Conservation (phyloP, 2,329 filamentous ascomycete genomes). For the Neofusicoccum sp. region DNA sequence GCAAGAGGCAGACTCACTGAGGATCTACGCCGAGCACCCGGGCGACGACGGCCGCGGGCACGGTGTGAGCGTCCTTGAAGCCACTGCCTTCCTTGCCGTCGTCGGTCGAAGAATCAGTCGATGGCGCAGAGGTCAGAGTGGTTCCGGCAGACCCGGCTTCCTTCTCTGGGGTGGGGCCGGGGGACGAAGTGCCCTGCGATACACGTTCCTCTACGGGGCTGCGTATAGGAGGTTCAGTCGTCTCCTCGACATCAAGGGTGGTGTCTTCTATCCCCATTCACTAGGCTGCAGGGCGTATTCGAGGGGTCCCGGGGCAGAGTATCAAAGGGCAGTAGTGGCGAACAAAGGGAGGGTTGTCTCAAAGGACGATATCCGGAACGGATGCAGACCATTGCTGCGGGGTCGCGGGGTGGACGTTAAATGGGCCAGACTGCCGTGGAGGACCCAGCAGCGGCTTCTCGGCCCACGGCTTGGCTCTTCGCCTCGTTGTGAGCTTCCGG, state of each 20-base stretch:
- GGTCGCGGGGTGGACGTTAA: conserved; percentile 11
- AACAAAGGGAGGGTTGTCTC: conserved; percentile 1
- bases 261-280: conserved; percentile 44
- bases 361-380: conserved; percentile 11
- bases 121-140: conserved; percentile 8
- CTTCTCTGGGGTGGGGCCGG: not conserved
- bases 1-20: conserved; percentile 25
- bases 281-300: conserved; percentile 21
- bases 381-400: not conserved
- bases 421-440: conserved; percentile 1
- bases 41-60: conserved; percentile 36
- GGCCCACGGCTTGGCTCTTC: conserved; percentile 4
- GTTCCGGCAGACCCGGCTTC: not conserved
- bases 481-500: conserved; percentile 2
- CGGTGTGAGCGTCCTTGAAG: conserved; percentile 36
- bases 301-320: conserved; percentile 11
- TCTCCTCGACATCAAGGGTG: conserved; percentile 39
- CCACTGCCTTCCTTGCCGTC: conserved; percentile 16
- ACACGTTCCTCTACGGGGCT: conserved; percentile 21
- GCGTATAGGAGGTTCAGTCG: conserved; percentile 45
- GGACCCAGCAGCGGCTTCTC: not conserved
- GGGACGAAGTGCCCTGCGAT: conserved; percentile 1
- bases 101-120: not conserved
- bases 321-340: not conserved
- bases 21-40: conserved; percentile 36